Conservation (phyloP, 169 alveolate species). For the Babesia caballi region DNA sequence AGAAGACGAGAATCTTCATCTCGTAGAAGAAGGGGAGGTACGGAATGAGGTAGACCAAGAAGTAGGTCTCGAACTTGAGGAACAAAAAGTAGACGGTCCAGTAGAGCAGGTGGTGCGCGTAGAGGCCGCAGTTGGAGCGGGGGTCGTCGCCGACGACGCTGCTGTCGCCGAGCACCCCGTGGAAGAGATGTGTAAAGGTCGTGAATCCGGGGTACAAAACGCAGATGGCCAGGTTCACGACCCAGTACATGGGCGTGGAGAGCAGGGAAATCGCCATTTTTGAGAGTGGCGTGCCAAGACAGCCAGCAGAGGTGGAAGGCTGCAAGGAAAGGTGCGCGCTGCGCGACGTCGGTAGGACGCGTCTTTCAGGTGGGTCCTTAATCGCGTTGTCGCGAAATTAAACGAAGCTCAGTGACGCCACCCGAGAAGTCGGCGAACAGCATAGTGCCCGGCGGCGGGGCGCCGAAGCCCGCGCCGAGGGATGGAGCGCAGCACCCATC, state of each 20-base stretch:
- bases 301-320: background rate
- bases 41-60: constrained; percentile 38
- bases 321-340: background rate
- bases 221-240: constrained; percentile 54
- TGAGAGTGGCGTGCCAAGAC: background rate
- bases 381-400: no score
- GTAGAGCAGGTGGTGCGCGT: constrained; percentile 69
- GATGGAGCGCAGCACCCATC: no score
- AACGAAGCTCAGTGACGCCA: no score
- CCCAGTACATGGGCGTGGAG: constrained; percentile 23
- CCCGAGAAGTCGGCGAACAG: no score
- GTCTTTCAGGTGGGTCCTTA: no score
- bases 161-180: background rate
- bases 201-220: constrained; percentile 55
- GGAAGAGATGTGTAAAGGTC: constrained; percentile 56
- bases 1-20: constrained; percentile 65
- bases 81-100: constrained; percentile 70
- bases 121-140: constrained; percentile 12
- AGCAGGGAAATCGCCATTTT: constrained; percentile 51
- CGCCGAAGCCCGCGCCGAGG: no score
- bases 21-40: constrained; percentile 72
- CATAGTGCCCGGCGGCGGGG: no score
- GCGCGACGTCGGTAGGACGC: no score
- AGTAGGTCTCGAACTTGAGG: constrained; percentile 51
- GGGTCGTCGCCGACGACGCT: constrained; percentile 15